Evolutionary conservation across 2,329 filamentous ascomycete species (phyloP), one percentile per base, ranked within the genome.

Genomic region (Apiospora hydei): DNA sequence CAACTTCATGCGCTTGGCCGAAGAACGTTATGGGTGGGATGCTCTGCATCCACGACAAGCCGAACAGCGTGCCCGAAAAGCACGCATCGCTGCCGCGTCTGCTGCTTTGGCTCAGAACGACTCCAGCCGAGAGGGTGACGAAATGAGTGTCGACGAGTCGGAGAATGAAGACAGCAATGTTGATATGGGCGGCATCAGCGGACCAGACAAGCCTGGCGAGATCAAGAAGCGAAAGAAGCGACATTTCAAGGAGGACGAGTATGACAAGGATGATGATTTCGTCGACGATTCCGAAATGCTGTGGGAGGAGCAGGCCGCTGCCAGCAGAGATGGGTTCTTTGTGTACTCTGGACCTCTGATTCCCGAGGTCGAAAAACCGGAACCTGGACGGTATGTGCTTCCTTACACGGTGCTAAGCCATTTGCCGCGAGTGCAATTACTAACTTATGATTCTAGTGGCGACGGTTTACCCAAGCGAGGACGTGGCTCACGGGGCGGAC

Each of bases 271-370:
- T 67, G 93, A 95, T 78, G 93, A 92, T 70, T 96, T 96, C 82
- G 90, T 96, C 71, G 96, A 99, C 78, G 96, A 99, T 80, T 97
- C 95, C 1, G 96, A 99, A 81, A 83, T 98, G 79, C 88, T 97
- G 0, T 98, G 96, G 96, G 94, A 98, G 82, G 94, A 97, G 79
- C 94, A 97, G 80, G 96, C 96, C 8, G 95, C 96, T 5, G 95
- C 96, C 67, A 96, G 94, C 76, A 94, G 96, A 77, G 96, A 98
- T 80, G 96, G 96, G 0, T 99, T 98, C 85, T 99, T 98, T 81
- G 96, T 99, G 1, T 99, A 98, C 83, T 97, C 94, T 73, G 96
- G 96, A 4, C 96, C 96, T 11, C 85, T 99, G 67, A 89, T 98
- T 30, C 93, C 93, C 6, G 95, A 97, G 82, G 93, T 92, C 30